Evolutionary conservation across 805 yeast species (phyloP), one percentile per base, ranked within the genome.

Genomic region (Ogataea nitratoaversa): DNA sequence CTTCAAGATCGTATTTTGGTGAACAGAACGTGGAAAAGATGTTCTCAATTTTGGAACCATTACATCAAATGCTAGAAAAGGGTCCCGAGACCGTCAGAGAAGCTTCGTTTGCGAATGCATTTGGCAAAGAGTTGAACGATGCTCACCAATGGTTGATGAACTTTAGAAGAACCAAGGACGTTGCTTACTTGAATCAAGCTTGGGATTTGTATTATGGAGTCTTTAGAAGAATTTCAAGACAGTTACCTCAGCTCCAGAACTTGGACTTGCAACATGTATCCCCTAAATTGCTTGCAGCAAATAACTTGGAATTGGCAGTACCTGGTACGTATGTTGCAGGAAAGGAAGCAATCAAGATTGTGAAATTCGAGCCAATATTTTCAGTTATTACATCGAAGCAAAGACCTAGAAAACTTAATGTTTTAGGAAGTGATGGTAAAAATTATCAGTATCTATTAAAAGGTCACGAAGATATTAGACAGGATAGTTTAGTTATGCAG

Each of bases 401-500:
- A 64, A 78, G 98, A 54, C 99, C 99, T 6, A 78, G 99, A 57
- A 79, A 85, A 52, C 62, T 88, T 44, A 75, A 81, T 13, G 76
- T 88, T 36, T 71, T 73, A 46, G 99, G 98, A 9, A 84, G 86
- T 53, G 96, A 93, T 62, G 99, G 99, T 44, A 86, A 84, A 54
- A 86, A 83, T 30, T 89, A 95, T 58, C 84, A 77, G 52, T 95
- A 79, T 62, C 66, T 72, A 2, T 70, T 93, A 55, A 93, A 93
- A 64, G 99, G 98, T 1, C 98, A 93, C 57, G 99, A 93, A 66
- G 99, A 93, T 70, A 87, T 93, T 39, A 78, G 99, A 56, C 99
- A 93, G 60, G 99, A 93, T 66, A 87, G 88, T 55, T 72, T 95
- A 61, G 99, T 91, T 20, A 93, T 93, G 99, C 99, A 93, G 64